phyloP scores from a whole-genome alignment of 371 early-diverging fungal genomes.

The Smittium culicis region DNA sequence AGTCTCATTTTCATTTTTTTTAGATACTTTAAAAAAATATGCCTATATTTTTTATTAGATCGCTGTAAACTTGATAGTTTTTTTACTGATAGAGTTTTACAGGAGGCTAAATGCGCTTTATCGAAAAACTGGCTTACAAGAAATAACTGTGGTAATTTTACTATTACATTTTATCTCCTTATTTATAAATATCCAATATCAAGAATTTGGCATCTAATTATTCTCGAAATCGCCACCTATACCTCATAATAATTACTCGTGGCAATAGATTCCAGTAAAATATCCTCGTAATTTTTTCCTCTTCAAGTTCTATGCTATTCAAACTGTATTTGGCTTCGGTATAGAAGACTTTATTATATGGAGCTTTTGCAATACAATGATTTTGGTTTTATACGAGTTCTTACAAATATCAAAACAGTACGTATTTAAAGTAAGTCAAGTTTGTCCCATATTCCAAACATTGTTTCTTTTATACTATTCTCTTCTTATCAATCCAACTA shows the following conservation, averaged over 20 bases:
- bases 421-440: not conserved
- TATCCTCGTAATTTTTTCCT: conserved; percentile 9
- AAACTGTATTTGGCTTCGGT: not conserved
- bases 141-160: not conserved
- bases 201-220: too few relatives aligned
- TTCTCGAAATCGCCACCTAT: not conserved
- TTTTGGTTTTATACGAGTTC: conserved; percentile 10
- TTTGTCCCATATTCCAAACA: too few relatives aligned
- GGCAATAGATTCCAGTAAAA: not conserved
- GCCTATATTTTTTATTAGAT: not conserved
- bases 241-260: not conserved
- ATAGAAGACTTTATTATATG: conserved; percentile 8
- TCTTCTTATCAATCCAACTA: too few relatives aligned
- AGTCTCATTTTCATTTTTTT: not conserved
- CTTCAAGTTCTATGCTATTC: not conserved
- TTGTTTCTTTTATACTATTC: too few relatives aligned
- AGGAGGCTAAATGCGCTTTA: conserved; percentile 6
- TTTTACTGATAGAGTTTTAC: conserved; percentile 5
- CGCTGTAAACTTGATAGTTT: not conserved
- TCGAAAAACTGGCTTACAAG: not conserved
- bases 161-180: too few relatives aligned
- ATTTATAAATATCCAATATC: too few relatives aligned
- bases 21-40: not conserved
- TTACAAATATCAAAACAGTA: conserved; percentile 4
- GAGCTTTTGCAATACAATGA: conserved; percentile 3